Conservation (phyloP, 2,329 filamentous ascomycete genomes). For the Cucurbitaria berberidis region DNA sequence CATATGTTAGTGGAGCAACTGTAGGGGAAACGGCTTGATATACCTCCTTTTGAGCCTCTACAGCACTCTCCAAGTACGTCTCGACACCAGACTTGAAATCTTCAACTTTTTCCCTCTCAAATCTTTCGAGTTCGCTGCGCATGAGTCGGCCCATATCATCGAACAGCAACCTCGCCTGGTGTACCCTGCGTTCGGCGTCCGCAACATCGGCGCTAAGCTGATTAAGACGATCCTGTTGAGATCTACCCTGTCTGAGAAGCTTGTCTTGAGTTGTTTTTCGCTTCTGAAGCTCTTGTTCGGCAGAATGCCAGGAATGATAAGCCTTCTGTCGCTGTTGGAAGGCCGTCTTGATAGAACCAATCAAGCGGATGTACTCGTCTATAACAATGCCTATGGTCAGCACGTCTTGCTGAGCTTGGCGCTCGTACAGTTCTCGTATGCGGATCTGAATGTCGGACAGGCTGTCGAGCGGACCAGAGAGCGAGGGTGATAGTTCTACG, state of each 20-base stretch:
- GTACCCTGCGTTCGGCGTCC: slow-evolving; percentile 92
- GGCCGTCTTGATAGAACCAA: slow-evolving; percentile 91
- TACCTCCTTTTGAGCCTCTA: slow-evolving; percentile 98
- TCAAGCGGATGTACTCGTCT: slow-evolving; percentile 96
- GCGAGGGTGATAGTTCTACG: slow-evolving; percentile 86
- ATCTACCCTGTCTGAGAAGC: slow-evolving; percentile 90
- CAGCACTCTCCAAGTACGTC: slow-evolving; percentile 94
- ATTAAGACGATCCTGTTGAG: slow-evolving; percentile 92
- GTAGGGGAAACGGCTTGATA: slow-evolving; percentile 36
- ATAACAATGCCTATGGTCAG: slow-evolving; percentile 96
- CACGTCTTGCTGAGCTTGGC: slow-evolving; percentile 95
- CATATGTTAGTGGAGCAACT: slow-evolving; percentile 14
- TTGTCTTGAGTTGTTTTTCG: slow-evolving; percentile 90
- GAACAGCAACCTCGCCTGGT: slow-evolving; percentile 87
- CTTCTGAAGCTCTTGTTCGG: slow-evolving; percentile 90
- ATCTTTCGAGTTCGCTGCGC: slow-evolving; percentile 87
- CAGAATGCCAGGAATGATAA: slow-evolving; percentile 91
- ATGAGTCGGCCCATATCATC: slow-evolving; percentile 97
- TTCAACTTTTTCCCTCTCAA: slow-evolving; percentile 97
- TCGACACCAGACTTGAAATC: slow-evolving; percentile 99
- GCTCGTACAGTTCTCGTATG: slow-evolving; percentile 92
- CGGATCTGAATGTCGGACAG: slow-evolving; percentile 92
- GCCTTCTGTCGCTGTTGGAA: slow-evolving; percentile 94
- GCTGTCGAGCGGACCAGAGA: slow-evolving; percentile 88
- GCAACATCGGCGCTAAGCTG: slow-evolving; percentile 91